Evolutionary conservation across 2,329 filamentous ascomycete genomes (phyloP), one percentile per base, ranked within the genome.

Genomic region (Fusarium compactum): DNA sequence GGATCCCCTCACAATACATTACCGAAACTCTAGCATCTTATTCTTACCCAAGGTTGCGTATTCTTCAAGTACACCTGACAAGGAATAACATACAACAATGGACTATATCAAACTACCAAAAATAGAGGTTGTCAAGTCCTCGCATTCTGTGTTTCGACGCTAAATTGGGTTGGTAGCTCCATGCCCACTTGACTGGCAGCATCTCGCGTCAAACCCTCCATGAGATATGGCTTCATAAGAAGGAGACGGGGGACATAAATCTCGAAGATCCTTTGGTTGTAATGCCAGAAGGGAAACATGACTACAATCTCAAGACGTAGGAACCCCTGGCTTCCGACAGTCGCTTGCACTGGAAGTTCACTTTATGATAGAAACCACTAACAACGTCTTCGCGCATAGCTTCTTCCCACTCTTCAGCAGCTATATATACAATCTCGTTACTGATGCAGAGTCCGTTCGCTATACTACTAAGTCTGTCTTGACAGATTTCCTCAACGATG

Each of bases 361-460:
- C 16, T 25, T 16, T 40, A 6, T 5, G 20, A 8, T 38, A n/a
- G 5, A 25, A n/a, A 29, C 14, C 14, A 45, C 30, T 55, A 27
- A 57, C 34, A n/a, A 9, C 56, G n/a, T 24, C 6, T 34, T 16
- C 12, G 16, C 10, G 16, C n/a, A 41, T 32, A 91, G 91, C 43
- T 94, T 94, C 85, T 94, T 95, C 76, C 90, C 90, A 4, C 84
- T 94, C 18, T 95, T 95, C 81, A 91, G 90, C 27, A 90, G 86
- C 45, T 94, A 94, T 78, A 95, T 95, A 71, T 95, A 96, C 81
- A 85, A 87, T 62, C 89, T 97, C 38, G 86, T 92, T 80, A 89
- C 88, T 74, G 88, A 92, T 73, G 79, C 85, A 14, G 79, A 83
- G 6, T 88, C 89, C 69, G 81, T 93, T 50, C 82, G 81, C 43